Percentiles rank a stretch among this genome's conserved stretches.
Conservation (phyloP, 2,329 filamentous ascomycete species). For the Gnomoniopsis smithogilvyi region DNA sequence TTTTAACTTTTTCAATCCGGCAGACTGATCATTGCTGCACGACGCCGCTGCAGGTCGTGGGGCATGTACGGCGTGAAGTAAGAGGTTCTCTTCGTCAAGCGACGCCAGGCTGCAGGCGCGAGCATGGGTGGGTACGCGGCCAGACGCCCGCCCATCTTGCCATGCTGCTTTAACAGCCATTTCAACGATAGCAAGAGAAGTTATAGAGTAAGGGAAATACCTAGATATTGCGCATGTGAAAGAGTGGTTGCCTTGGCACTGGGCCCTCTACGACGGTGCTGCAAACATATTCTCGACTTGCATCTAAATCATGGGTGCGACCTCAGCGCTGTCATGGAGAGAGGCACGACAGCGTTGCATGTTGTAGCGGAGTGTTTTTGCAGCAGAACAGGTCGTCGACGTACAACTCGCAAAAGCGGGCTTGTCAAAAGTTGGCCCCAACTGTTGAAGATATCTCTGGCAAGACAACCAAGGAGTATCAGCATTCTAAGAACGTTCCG, state of each 20-base stretch:
- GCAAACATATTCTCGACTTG: neutral
- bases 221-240: neutral
- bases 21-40: neutral
- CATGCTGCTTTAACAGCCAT: neutral
- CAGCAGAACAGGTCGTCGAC: neutral
- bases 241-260: neutral
- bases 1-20: neutral
- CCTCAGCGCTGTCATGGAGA: neutral
- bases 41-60: neutral
- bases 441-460: neutral
- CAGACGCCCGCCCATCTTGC: neutral
- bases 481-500: neutral
- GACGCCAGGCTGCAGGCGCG: neutral
- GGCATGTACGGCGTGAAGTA: neutral
- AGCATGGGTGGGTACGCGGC: neutral
- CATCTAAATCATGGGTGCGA: neutral
- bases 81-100: neutral
- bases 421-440: neutral
- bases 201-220: neutral
- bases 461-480: neutral
- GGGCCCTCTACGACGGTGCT: neutral
- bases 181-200: neutral
- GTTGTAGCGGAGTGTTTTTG: neutral
- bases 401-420: neutral
- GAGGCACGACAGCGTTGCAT: neutral